phyloP scores from a whole-genome alignment of 495 filamentous ascomycete genomes.

The Astrothelium macrocarpum region DNA sequence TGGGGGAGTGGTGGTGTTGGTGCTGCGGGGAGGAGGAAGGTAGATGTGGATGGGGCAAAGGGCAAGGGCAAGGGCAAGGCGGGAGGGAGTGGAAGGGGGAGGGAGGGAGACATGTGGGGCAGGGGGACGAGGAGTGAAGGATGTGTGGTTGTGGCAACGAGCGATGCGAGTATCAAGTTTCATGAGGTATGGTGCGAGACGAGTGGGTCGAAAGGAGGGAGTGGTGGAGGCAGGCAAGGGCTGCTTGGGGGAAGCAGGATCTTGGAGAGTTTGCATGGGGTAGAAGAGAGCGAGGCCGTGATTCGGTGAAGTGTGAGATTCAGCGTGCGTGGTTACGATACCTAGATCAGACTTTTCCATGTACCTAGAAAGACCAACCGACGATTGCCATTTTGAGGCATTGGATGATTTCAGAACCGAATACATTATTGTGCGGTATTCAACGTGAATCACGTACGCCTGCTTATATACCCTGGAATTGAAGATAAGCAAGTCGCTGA shows the following conservation, averaged over 20 bases:
- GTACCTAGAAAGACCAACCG: neutral
- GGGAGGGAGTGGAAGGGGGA: constrained; percentile 24
- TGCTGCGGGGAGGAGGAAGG: constrained; percentile 16
- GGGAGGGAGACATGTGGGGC: constrained; percentile 45
- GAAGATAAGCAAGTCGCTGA: no score
- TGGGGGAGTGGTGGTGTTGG: constrained; percentile 18
- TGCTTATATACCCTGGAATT: no score
- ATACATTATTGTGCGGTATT: no score
- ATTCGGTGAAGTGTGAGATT: constrained; percentile 6
- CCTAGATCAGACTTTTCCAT: neutral
- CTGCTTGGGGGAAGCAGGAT: constrained; percentile 80
- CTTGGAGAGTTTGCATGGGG: constrained; percentile 73
- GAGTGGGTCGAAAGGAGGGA: constrained; percentile 18
- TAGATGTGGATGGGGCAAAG: constrained; percentile 34
- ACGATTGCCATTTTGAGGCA: no score
- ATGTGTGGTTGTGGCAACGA: constrained; percentile 88
- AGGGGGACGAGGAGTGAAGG: constrained; percentile 65
- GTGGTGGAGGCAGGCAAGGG: constrained; percentile 49
- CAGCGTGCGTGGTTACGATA: neutral
- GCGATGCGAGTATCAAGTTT: constrained; percentile 90
- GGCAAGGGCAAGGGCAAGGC: constrained; percentile 21
- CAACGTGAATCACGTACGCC: no score
- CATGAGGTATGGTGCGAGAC: constrained; percentile 79
- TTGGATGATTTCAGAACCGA: no score
- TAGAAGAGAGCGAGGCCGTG: constrained; percentile 57